These are phyloP conservation scores for Pilasporangium apinafurcum DNA, from an alignment of 352 stramenopile genomes.

Conservation along the genomic window DNA sequence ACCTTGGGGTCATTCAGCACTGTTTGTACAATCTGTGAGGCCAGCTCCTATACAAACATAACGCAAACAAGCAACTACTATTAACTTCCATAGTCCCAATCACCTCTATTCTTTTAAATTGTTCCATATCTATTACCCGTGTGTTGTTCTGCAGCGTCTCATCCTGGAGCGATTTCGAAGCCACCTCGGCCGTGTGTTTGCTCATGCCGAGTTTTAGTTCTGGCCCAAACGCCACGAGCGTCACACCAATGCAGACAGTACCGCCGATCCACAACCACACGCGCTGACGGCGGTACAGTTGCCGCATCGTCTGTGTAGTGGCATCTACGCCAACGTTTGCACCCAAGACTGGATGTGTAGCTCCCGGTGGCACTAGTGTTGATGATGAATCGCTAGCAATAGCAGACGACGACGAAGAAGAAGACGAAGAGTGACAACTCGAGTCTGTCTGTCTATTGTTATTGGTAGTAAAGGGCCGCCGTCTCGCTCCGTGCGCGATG, in stretches of 20 bases:
- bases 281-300: conserved; percentile 41
- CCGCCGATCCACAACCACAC: conserved; percentile 53
- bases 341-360: too few species aligned
- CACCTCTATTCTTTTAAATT: not conserved
- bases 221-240: conserved; percentile 62
- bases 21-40: conserved; percentile 83
- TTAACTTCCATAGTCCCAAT: conserved; percentile 1
- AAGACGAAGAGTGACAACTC: too few species aligned
- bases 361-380: too few species aligned
- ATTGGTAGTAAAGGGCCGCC: too few species aligned
- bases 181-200: conserved; percentile 79
- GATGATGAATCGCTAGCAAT: too few species aligned
- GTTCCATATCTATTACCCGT: conserved; percentile 7
- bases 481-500: too few species aligned
- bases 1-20: conserved; percentile 83
- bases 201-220: conserved; percentile 78
- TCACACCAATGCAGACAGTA: conserved; percentile 26
- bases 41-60: conserved; percentile 28
- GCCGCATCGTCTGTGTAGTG: conserved; percentile 28
- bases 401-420: too few species aligned
- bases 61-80: too few species aligned
- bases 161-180: conserved; percentile 76
- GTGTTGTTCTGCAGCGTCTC: conserved; percentile 73
- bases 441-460: too few species aligned
- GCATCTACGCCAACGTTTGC: too few species aligned